These are phyloP conservation scores for Thoreauomyces humboldtii DNA, from an alignment of 192 early-diverging fungal species.

Conservation along the genomic window DNA sequence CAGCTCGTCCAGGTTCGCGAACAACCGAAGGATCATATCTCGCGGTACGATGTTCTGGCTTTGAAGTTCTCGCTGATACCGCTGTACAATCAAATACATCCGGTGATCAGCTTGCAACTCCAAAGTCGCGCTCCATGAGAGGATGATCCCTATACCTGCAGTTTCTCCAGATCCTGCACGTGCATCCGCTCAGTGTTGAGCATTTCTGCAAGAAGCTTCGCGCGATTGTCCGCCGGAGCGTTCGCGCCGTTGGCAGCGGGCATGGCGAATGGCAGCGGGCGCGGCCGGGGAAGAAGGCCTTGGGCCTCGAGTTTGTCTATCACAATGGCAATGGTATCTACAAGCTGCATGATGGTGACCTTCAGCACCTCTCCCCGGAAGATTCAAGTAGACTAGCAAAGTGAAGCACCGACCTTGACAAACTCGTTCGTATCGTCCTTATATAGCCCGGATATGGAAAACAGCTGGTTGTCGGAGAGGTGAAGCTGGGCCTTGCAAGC, in stretches of 20 bases:
- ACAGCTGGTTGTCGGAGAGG: constrained; percentile 71
- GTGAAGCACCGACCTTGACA: constrained; percentile 70
- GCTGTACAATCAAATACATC: too few species aligned
- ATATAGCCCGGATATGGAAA: constrained; percentile 83
- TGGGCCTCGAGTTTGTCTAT: constrained; percentile 72
- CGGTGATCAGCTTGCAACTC: too few species aligned
- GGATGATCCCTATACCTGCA: constrained; percentile 59
- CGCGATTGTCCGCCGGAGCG: constrained; percentile 80
- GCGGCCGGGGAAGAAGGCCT: constrained; percentile 55
- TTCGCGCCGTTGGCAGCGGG: constrained; percentile 21
- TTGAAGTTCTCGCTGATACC: constrained; percentile 38
- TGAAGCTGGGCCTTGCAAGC: constrained; percentile 75
- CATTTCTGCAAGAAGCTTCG: constrained; percentile 82
- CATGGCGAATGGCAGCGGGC: constrained; percentile 41
- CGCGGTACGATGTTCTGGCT: constrained; percentile 66
- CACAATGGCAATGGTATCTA: constrained; percentile 79
- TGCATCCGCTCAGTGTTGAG: constrained; percentile 92
- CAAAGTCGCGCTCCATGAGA: too few species aligned
- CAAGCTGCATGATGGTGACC: too few species aligned
- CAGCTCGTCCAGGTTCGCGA: constrained; percentile 90
- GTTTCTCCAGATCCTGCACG: constrained; percentile 81
- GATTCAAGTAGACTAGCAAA: too few species aligned
- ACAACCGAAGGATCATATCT: constrained; percentile 78
- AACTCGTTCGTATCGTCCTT: constrained; percentile 95
- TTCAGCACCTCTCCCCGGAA: too few species aligned